Evolutionary conservation across 352 stramenopile genomes (phyloP), one percentile per base, ranked within the genome.

Genomic region (Phytophthora capsici): DNA sequence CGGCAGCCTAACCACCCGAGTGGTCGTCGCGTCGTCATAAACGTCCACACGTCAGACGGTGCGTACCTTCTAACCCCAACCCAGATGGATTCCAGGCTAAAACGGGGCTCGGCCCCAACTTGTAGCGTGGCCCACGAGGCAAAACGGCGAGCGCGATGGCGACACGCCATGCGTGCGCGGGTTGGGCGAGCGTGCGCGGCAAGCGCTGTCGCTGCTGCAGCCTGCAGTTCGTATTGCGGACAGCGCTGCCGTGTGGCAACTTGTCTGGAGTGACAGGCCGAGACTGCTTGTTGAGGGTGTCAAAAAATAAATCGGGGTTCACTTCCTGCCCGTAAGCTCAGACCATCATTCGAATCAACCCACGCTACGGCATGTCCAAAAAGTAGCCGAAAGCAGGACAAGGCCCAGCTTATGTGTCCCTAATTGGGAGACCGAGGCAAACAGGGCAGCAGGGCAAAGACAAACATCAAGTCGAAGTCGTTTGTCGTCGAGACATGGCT

Each of bases 11-110:
- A 71, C 67, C 67, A 75, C 67, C 62, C 38, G 50, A 40, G 26
- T 23, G 26, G 53, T 68, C 53, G 63, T 76, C 63, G 13, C 19
- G 51, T 76, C 57, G 68, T 69, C 28, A 22, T 66, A 74, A 68
- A 73, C 68, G 63, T 80, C 69, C 54, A 63, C 46, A 66, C 67
- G 62, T 69, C 68, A 72, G 68, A 76, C 51, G 47, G 62, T 48
- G 41, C 63, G 63, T 54, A 49, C 62, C 56, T 61, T 57, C 34
- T 61, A 63, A 56, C 62, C 57, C 49, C 55, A 64, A 43, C 36
- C 54, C 66, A 63, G 60, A 70, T 75, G 62, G 61, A 71, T 58
- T 67, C 56, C 51, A 55, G 43, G 61, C 60, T 67, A 60, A 66
- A 74, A 66, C 37, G 45, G 32, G 54, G 54, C 30, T 23, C 23